phyloP scores from a whole-genome alignment of 2,329 filamentous ascomycete genomes.

The Aspergillus sp. region DNA sequence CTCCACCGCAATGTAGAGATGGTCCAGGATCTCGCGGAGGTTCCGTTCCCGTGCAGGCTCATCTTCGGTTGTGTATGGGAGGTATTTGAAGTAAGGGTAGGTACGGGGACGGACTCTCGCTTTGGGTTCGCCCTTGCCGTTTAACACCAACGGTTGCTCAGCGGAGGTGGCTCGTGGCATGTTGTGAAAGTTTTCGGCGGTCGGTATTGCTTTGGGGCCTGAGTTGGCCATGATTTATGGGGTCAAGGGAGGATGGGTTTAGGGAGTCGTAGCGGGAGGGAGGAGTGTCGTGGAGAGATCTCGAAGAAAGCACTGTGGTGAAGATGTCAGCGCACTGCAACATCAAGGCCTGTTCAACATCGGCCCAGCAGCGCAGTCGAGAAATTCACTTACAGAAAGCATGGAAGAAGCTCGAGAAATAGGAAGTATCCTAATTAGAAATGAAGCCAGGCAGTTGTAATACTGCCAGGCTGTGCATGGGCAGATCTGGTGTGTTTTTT shows the following conservation, averaged over 20 bases:
- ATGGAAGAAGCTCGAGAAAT: background rate
- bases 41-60: conserved; percentile 70
- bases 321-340: conserved; percentile 18
- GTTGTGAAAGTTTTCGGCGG: conserved; percentile 33
- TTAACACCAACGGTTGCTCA: conserved; percentile 40
- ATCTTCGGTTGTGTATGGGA: conserved; percentile 83
- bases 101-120: conserved; percentile 74
- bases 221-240: conserved; percentile 31
- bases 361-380: background rate
- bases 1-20: conserved; percentile 85
- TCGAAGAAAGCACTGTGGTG: conserved; percentile 22
- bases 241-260: conserved; percentile 11
- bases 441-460: conserved; percentile 2
- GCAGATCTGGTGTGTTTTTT: conserved; percentile 2
- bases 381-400: conserved; percentile 10
- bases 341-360: background rate
- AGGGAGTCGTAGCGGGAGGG: conserved; percentile 10
- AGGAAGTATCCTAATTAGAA: background rate
- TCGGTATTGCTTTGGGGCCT: conserved; percentile 27
- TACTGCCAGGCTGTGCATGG: conserved; percentile 18
- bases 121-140: conserved; percentile 51
- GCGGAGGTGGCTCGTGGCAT: conserved; percentile 78
- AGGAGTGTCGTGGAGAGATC: conserved; percentile 14
- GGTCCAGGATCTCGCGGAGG: conserved; percentile 79
- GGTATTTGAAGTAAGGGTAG: conserved; percentile 83